phyloP scores from a whole-genome alignment of 306 rosid genomes.

The Abrus pulchellus region DNA sequence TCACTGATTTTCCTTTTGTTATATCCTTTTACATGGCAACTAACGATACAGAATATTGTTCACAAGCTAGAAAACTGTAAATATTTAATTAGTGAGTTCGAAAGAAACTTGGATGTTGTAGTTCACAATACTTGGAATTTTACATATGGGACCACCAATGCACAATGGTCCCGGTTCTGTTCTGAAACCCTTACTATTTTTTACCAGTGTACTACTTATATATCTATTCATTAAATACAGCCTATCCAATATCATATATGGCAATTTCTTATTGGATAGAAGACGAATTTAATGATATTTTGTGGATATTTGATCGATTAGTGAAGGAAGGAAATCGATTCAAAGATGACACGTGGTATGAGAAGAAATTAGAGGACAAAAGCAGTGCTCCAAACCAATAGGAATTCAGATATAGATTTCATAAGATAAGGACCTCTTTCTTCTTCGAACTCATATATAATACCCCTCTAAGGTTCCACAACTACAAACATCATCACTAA shows the following conservation, averaged over 20 bases:
- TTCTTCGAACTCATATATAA: neutral
- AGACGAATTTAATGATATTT: neutral
- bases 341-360: too few species aligned
- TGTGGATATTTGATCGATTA: neutral
- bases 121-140: too few species aligned
- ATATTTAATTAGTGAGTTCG: too few species aligned
- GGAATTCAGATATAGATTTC: neutral
- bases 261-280: slow-evolving; percentile 13
- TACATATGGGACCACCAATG: neutral
- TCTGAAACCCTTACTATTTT: too few species aligned
- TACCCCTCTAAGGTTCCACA: neutral
- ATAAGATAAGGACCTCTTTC: neutral
- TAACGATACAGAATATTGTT: too few species aligned
- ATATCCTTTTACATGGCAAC: too few species aligned
- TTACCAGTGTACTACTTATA: neutral
- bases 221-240: neutral
- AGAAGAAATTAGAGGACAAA: too few species aligned
- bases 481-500: neutral
- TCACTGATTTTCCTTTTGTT: too few species aligned
- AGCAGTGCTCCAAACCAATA: neutral
- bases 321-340: too few species aligned
- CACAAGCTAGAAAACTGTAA: too few species aligned
- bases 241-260: neutral
- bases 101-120: too few species aligned
- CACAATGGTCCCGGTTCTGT: neutral